Percentiles rank a stretch among this genome's conserved stretches.
These are phyloP conservation scores for Chlamydomonas reinhardtii DNA, from an alignment of 163 green algal species.

Conservation along the genomic window DNA sequence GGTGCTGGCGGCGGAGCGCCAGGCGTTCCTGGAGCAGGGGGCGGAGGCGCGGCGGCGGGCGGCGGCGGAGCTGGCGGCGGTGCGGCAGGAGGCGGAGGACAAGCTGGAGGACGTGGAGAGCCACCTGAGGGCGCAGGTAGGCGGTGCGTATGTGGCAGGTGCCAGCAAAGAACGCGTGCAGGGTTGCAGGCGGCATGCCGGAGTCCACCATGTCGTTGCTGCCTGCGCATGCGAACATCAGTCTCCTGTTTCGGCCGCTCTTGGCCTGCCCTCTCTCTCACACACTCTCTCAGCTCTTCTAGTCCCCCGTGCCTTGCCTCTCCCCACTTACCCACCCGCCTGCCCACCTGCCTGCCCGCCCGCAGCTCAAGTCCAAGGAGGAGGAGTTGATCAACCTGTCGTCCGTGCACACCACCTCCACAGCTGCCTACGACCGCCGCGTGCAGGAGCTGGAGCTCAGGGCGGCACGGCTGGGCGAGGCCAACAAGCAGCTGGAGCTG, in stretches of 20 bases:
- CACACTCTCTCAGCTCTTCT: too few species aligned
- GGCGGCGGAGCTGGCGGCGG: conserved; percentile 57
- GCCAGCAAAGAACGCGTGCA: neutral
- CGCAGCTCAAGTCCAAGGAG: conserved; percentile 73
- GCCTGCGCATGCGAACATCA: too few species aligned
- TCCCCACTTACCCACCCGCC: too few species aligned
- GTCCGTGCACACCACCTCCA: conserved; percentile 67
- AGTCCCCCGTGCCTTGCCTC: too few species aligned
- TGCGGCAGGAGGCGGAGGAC: conserved; percentile 57
- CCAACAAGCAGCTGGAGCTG: conserved; percentile 72
- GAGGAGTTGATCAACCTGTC: conserved; percentile 80
- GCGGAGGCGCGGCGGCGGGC: conserved; percentile 41
- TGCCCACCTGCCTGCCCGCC: neutral
- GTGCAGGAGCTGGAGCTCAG: conserved; percentile 73
- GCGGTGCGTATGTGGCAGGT: too few species aligned
- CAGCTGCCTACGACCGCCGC: conserved; percentile 74
- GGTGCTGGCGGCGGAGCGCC: conserved; percentile 51
- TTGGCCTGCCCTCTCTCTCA: too few species aligned
- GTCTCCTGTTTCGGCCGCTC: too few species aligned
- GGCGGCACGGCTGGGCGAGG: conserved; percentile 43
- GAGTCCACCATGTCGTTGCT: neutral
- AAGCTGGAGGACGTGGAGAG: conserved; percentile 63
- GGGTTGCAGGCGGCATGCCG: neutral
- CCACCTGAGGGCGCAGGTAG: conserved; percentile 72
- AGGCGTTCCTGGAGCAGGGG: conserved; percentile 21